A percentile compares a stretch with the other conserved stretches of the same genome.
phyloP scores from a whole-genome alignment of 306 rosid genomes.

The Ormosia semicastrata region DNA sequence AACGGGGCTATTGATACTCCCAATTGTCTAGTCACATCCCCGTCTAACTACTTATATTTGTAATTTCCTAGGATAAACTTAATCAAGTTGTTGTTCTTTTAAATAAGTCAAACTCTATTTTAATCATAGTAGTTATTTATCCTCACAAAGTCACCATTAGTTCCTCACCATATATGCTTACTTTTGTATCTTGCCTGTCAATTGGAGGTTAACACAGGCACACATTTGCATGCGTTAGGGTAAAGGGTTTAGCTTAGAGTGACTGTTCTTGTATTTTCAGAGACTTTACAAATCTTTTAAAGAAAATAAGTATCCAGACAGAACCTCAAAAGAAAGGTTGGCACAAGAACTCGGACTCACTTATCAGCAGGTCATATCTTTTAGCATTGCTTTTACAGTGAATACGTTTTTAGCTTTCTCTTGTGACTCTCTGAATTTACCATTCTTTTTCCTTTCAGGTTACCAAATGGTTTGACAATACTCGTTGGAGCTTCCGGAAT shows the following conservation, averaged over 20 bases:
- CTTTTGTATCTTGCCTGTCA: background rate
- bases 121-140: too few species aligned
- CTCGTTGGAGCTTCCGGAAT: slow-evolving; percentile 71
- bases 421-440: background rate
- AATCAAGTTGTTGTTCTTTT: too few species aligned
- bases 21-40: too few species aligned
- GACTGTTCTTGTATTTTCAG: slow-evolving; percentile 49
- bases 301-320: slow-evolving; percentile 86
- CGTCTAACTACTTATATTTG: too few species aligned
- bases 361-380: slow-evolving; percentile 60
- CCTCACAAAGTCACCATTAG: too few species aligned
- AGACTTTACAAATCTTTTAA: slow-evolving; percentile 64
- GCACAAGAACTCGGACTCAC: slow-evolving; percentile 79
- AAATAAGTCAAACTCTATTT: too few species aligned
- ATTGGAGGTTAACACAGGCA: background rate
- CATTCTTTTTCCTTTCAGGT: slow-evolving; percentile 49
- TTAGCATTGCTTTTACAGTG: slow-evolving; percentile 12
- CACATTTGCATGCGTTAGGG: background rate
- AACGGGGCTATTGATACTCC: too few species aligned
- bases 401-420: background rate
- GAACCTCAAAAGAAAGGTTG: slow-evolving; percentile 69
- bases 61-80: too few species aligned
- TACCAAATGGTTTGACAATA: slow-evolving; percentile 88
- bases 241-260: background rate
- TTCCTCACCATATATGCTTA: background rate